Evolutionary conservation across 2,329 filamentous ascomycete genomes (phyloP).

Genomic region (Trichoderma asperellum): DNA sequence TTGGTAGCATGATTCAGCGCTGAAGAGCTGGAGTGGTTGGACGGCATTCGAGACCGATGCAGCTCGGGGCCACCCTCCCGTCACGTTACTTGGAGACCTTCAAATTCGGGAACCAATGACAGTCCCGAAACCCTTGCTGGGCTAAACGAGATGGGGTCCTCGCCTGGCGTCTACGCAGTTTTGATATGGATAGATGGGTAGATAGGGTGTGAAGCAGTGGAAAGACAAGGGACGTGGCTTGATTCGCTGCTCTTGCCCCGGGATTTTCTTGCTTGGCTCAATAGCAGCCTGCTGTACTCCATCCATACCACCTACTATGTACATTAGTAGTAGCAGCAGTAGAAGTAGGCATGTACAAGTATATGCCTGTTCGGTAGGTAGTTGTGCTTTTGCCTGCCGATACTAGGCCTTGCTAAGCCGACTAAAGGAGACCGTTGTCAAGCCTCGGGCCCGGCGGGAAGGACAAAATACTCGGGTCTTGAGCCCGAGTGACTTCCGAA

Average conservation of each 20-base stretch:
- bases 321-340: background rate
- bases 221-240: background rate
- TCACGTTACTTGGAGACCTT: conserved; percentile 43
- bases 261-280: background rate
- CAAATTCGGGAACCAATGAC: conserved; percentile 42
- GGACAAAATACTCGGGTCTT: conserved; percentile 39
- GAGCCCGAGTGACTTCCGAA: conserved; percentile 35
- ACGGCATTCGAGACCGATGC: conserved; percentile 17
- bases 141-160: conserved; percentile 29
- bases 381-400: background rate
- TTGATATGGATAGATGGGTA: conserved; percentile 14
- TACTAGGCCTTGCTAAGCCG: conserved; percentile 15
- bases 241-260: conserved; percentile 4
- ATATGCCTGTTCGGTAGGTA: background rate
- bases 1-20: conserved; percentile 16
- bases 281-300: background rate
- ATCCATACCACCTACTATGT: background rate
- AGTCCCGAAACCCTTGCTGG: conserved; percentile 39
- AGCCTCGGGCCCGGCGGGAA: conserved; percentile 31
- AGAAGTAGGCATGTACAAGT: background rate
- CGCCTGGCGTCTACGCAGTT: background rate
- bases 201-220: conserved; percentile 11
- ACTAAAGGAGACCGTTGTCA: conserved; percentile 37
- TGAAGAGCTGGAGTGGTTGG: conserved; percentile 18
- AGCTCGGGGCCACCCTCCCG: conserved; percentile 21